Evolutionary conservation across 129 eudicot species (phyloP).

Genomic region (Escallonia rubra): DNA sequence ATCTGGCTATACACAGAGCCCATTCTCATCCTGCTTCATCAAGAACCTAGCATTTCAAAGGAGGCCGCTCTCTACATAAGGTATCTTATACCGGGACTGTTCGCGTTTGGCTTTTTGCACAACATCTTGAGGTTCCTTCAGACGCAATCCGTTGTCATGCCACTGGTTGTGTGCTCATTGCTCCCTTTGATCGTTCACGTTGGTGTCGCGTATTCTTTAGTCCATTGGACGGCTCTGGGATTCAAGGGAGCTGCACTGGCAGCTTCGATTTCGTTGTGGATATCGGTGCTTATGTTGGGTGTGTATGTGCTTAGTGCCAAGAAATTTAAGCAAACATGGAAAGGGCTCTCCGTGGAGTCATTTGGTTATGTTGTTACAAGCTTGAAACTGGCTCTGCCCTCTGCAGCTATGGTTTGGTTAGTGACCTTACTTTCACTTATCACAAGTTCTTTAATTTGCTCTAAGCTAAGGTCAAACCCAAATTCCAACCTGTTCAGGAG

Average conservation of each 20-base stretch:
- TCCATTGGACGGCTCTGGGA: conserved; percentile 47
- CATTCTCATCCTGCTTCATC: conserved; percentile 48
- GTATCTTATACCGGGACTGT: conserved; percentile 64
- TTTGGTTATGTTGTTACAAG: conserved; percentile 27
- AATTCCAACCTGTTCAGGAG: no score
- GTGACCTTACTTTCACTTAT: background rate
- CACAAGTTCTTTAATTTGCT: no score
- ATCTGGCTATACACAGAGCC: conserved; percentile 69
- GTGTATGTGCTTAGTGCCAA: conserved; percentile 34
- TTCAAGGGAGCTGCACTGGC: conserved; percentile 71
- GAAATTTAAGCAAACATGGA: conserved; percentile 58
- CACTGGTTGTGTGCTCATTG: conserved; percentile 56
- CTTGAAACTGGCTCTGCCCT: conserved; percentile 79
- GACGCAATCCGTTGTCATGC: conserved; percentile 62
- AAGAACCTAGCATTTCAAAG: conserved; percentile 60
- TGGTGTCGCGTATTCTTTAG: conserved; percentile 47
- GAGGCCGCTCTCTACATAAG: conserved; percentile 56
- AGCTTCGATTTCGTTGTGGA: conserved; percentile 61
- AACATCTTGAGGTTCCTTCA: conserved; percentile 80
- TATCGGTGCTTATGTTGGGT: conserved; percentile 46
- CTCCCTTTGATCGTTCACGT: conserved; percentile 53
- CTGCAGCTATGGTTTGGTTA: conserved; percentile 94
- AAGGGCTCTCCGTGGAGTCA: conserved; percentile 58
- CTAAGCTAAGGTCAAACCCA: no score
- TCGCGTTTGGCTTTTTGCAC: conserved; percentile 59